Percentiles rank a stretch among this genome's conserved stretches.
Evolutionary conservation across 2,329 filamentous ascomycete genomes (phyloP).

Genomic region (Colletotrichum scovillei): DNA sequence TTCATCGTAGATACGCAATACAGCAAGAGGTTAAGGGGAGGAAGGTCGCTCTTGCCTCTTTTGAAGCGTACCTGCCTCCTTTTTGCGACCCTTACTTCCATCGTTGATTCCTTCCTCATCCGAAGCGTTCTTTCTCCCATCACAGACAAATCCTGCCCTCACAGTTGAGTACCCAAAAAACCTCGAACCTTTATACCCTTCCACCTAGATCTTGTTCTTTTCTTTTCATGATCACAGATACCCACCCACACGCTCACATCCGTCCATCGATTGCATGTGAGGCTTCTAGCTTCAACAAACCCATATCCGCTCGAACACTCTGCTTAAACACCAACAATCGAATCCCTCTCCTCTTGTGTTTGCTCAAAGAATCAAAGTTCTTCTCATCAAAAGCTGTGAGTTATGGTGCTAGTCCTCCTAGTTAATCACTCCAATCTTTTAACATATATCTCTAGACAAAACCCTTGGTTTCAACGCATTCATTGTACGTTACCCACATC

Average conservation of each 20-base stretch:
- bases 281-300: background rate
- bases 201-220: background rate
- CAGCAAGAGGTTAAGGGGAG: background rate
- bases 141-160: background rate
- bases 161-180: background rate
- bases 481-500: background rate
- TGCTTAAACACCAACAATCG: background rate
- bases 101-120: background rate
- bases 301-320: too few relatives aligned
- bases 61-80: background rate
- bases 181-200: background rate
- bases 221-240: background rate
- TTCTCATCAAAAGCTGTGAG: background rate
- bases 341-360: background rate
- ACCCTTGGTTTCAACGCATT: background rate
- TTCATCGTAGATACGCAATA: background rate
- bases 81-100: too few relatives aligned
- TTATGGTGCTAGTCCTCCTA: too few relatives aligned
- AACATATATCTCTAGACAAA: background rate
- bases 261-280: too few relatives aligned
- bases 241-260: background rate
- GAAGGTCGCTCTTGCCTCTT: background rate
- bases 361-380: background rate
- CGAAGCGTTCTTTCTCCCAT: background rate
- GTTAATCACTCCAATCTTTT: background rate